Conservation (phyloP, 2,329 filamentous ascomycete genomes). For the Chrysosporium keratinophilum region DNA sequence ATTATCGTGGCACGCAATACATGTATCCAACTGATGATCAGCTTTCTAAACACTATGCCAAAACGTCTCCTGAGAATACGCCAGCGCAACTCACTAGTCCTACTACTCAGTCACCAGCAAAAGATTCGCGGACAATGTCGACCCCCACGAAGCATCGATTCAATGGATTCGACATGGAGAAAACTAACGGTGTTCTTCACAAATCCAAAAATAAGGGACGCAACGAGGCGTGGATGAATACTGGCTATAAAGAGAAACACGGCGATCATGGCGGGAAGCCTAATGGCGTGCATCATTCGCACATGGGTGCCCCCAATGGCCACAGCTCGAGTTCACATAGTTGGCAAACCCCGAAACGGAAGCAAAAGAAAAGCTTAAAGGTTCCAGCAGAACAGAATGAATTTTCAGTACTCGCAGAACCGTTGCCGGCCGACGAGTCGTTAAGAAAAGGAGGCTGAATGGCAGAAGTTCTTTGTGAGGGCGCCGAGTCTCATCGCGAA, state of each 20-base stretch:
- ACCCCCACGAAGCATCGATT: slow-evolving; percentile 24
- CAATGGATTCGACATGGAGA: slow-evolving; percentile 28
- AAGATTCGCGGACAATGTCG: slow-evolving; percentile 25
- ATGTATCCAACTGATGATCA: slow-evolving; percentile 14
- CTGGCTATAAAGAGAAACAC: slow-evolving; percentile 26
- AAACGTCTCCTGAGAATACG: neutral
- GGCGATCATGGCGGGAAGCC: slow-evolving; percentile 23
- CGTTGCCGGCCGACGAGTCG: slow-evolving; percentile 34
- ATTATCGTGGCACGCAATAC: slow-evolving; percentile 13
- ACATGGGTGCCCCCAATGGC: slow-evolving; percentile 15
- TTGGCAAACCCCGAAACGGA: slow-evolving; percentile 39
- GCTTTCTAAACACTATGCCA: neutral
- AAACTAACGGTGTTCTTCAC: slow-evolving; percentile 26
- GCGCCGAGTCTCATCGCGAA: neutral
- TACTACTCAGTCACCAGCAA: slow-evolving; percentile 18
- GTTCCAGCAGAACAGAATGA: slow-evolving; percentile 25
- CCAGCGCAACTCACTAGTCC: neutral
- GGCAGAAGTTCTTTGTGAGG: neutral
- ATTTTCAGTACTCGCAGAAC: slow-evolving; percentile 26
- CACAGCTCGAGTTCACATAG: slow-evolving; percentile 17
- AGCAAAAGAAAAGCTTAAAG: slow-evolving; percentile 31
- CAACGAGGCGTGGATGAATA: slow-evolving; percentile 19
- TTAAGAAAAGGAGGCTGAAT: slow-evolving; percentile 38
- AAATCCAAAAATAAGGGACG: slow-evolving; percentile 30
- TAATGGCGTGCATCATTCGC: slow-evolving; percentile 23